Evolutionary conservation across 2,329 filamentous ascomycete genomes (phyloP), one percentile per base, ranked within the genome.

Genomic region (Phyllosticta citriasiana): DNA sequence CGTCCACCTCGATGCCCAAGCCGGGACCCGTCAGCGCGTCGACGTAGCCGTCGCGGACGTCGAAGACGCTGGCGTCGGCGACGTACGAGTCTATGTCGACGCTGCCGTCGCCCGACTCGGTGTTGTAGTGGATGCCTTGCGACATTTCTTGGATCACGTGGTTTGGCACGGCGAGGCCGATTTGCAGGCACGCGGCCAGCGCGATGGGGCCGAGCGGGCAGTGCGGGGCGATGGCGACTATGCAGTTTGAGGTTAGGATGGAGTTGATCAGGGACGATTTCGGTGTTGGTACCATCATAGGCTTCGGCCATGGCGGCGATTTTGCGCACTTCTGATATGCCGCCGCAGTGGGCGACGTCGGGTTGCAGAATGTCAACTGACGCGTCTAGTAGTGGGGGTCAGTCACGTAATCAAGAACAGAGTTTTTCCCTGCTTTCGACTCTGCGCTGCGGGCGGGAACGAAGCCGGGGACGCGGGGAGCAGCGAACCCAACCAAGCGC

Each of bases 81-180:
- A 85, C 77, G 68, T 90, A 91, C 26, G 81, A 87, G 12, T 81
- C 81, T 60, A 75, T 60, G 63, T 75, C 73, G 57, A 70, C 65
- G 33, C 33, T 40, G 33, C 33, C 33, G 30, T 69, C 70, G 0
- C 72, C 73, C 1, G 67, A 70, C 6, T 61, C 60, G 16, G 60
- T 61, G 63, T 92, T 92, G 69, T 91, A 92, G 70, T 92, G 89
- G 66, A 92, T 91, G 0, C 88, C 88, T 30, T 91, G 68, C 59
- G 84, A 87, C 88, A 91, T 91, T 72, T 91, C 88, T 68, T 89
- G 84, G 33, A 91, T 91, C 0, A 81, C 82, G 69, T 90, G 71
- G 87, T 91, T 22, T 79, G 80, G 22, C 76, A 83, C 9, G 74
- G 76, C 22, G 82, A 77, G 68, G 25, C 84, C 85, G 1, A 91